Evolutionary conservation across 1,284 basidiomycete species (phyloP), one percentile per base, ranked within the genome.

Genomic region (Lentinula novae-zelandiae): DNA sequence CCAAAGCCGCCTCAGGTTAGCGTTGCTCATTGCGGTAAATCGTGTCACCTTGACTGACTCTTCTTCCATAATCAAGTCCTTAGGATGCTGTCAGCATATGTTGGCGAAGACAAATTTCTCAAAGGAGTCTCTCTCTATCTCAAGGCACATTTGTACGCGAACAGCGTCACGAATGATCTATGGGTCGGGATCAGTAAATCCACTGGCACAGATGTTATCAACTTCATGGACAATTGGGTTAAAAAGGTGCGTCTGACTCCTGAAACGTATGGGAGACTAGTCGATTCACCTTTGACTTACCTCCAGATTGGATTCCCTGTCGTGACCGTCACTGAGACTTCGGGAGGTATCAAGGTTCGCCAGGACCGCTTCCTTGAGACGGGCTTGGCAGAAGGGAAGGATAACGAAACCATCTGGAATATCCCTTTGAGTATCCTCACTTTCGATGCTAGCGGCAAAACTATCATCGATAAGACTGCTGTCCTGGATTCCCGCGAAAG

Each of bases 361-460:
- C 96, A 99, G 76, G 94, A 98, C 73, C 86, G 96, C 20, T 98
- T 98, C 83, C 78, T 98, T 52, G 91, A 92, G 68, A 93, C 89
- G 2, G 95, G 95, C 3, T 84, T 84, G 65, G 87, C 87, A 8
- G 83, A 85, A 63, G 82, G 86, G 0, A 86, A 95, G 71, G 93
- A 98, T 66, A 96, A 98, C 71, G 81, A 94, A 75, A 97, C 94
- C 1, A 80, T 95, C 63, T 98, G 96, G 96, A 85, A 84, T 49
- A 76, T 98, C 38, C 96, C 96, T 12, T 79, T 98, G 63, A 84
- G 84, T 68, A 75, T 98, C 63, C 78, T 93, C 66, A 88, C 89
- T 1, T 75, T 86, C 40, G 82, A 82, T 58, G 73, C 71, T 9
- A 72, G 79, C 90, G 91, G 54, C 85, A 85, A 66, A 33, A 68